Base-by-base conservation (phyloP, 352 stramenopile species). In the Pythium periplocum region DNA sequence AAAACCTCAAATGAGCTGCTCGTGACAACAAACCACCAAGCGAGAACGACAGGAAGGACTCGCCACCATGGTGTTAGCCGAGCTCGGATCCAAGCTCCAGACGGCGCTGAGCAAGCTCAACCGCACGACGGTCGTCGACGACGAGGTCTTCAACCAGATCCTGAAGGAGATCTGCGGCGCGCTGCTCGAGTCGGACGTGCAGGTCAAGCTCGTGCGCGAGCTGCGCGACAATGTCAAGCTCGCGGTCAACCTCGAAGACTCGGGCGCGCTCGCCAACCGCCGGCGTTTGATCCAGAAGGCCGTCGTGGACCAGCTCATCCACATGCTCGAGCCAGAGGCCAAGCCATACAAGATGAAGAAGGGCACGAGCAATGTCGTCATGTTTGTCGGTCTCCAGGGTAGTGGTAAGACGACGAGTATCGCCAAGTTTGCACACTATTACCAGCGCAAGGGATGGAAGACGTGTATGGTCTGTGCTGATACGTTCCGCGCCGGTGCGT, bases 361-460 rank as follows among this genome's bases (percentile, higher is more conserved):
- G 54, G 88, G 83, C 32, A 83, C 92, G 58, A 88, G 71, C 67
- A 97, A 97, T 60, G 88, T 97, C 43, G 79, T 97, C 60, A 97
- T 97, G 89, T 97, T 97, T 74, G 90, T 97, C 26, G 90, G 87
- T 36, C 61, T 91, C 17, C 92, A 99, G 71, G 97, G 97, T 11
- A 96, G 93, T 39, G 97, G 97, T 32, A 99, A 99, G 77, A 99
- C 97, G 48, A 99, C 97, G 31, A 98, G 96, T 49, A 99, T 99
- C 69, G 97, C 96, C 60, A 99, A 99, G 74, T 99, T 97, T 67
- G 97, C 97, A 36, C 90, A 99, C 71, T 98, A 99, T 59, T 99
- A 99, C 70, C 90, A 98, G 66, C 79, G 91, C 49, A 98, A 98
- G 51, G 95, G 91, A 11, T 99, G 91, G 93, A 99, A 98, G 76